Percentiles rank a stretch among this genome's conserved stretches.
Conservation (phyloP, 1,139 yeast species). For the Pichiaceae sp. region DNA sequence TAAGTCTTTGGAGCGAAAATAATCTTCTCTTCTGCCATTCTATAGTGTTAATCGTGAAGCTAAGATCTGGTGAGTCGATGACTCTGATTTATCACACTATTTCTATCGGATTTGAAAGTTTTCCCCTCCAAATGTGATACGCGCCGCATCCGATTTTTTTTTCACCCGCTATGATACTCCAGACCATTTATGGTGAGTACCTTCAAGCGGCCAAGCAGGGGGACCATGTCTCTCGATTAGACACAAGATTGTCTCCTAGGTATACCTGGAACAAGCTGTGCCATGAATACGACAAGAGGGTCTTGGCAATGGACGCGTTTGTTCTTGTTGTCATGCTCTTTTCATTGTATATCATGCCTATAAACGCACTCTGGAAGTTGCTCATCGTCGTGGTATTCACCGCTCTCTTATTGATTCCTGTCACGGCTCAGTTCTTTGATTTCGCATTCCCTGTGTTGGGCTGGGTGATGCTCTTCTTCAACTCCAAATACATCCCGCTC, state of each 20-base stretch:
- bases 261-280: constrained; percentile 5
- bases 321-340: constrained; percentile 28
- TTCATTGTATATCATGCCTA: constrained; percentile 32
- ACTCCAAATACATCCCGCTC: constrained; percentile 70
- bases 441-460: constrained; percentile 80
- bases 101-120: no score
- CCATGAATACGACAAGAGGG: constrained; percentile 20
- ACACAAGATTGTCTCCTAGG: constrained; percentile 9
- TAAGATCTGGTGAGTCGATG: background rate
- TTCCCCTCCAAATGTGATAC: no score
- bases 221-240: constrained; percentile 4
- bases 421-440: constrained; percentile 78
- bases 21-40: constrained; percentile 5
- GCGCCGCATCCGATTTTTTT: no score
- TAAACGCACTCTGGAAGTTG: constrained; percentile 38
- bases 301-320: constrained; percentile 29
- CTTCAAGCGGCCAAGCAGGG: constrained; percentile 2
- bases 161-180: no score
- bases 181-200: constrained; percentile 5
- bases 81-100: background rate
- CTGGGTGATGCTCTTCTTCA: constrained; percentile 82
- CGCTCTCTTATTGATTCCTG: constrained; percentile 52
- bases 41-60: no score
- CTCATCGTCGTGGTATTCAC: constrained; percentile 31
- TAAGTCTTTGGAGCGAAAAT: constrained; percentile 81